Percentiles rank a stretch among this genome's conserved stretches.
phyloP scores from a whole-genome alignment of 352 stramenopile species.

The Globisporangium takayamanum region DNA sequence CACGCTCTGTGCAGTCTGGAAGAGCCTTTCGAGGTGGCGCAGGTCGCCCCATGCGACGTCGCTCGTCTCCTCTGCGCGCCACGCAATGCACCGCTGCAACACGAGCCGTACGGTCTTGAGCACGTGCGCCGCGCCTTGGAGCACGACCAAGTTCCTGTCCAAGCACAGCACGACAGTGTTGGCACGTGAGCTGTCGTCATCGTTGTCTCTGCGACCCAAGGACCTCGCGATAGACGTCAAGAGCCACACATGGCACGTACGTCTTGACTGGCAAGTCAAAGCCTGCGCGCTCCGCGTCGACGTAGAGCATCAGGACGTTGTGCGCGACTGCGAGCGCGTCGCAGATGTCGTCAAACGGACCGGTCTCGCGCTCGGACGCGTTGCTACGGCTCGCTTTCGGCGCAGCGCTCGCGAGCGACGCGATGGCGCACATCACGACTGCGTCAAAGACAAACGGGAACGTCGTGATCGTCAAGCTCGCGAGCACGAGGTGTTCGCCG shows the following conservation, averaged over 20 bases:
- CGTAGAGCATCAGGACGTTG: slow-evolving; percentile 40
- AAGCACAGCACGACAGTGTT: background rate
- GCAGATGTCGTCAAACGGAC: slow-evolving; percentile 39
- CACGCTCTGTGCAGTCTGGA: slow-evolving; percentile 29
- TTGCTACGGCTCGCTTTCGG: slow-evolving; percentile 20
- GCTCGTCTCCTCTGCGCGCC: slow-evolving; percentile 33
- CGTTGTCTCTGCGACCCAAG: background rate
- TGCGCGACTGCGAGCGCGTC: slow-evolving; percentile 29
- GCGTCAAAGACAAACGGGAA: slow-evolving; percentile 56
- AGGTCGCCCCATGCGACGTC: slow-evolving; percentile 28
- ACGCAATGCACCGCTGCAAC: slow-evolving; percentile 38
- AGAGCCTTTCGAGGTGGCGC: slow-evolving; percentile 34
- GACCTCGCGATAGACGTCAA: background rate
- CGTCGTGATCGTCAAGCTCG: slow-evolving; percentile 56
- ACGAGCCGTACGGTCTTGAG: slow-evolving; percentile 25
- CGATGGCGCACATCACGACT: slow-evolving; percentile 41
- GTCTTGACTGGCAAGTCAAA: slow-evolving; percentile 51
- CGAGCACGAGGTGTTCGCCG: slow-evolving; percentile 58
- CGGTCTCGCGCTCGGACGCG: slow-evolving; percentile 3
- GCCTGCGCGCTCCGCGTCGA: slow-evolving; percentile 37
- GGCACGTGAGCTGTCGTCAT: too few relatives aligned
- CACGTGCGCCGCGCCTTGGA: slow-evolving; percentile 32
- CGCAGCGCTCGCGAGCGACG: slow-evolving; percentile 33
- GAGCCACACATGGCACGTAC: slow-evolving; percentile 6
- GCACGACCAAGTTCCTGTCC: slow-evolving; percentile 30